Percentiles rank a stretch among this genome's conserved stretches.
Evolutionary conservation across 78 protist species (phyloP).

Genomic region (Tieghemostelium lacteum): DNA sequence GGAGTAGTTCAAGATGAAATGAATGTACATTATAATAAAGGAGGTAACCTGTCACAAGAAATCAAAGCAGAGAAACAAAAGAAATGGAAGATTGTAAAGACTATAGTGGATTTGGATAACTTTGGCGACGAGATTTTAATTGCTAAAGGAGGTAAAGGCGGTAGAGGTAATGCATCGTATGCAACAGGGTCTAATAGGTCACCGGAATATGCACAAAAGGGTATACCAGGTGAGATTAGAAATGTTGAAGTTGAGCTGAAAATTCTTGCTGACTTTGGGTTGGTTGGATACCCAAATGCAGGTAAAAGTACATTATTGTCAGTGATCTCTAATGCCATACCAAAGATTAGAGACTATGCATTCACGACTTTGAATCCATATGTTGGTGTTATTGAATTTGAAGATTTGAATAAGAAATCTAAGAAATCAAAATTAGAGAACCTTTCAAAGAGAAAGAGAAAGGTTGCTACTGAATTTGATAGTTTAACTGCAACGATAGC

Average conservation of each 20-base stretch:
- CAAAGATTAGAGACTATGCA: conserved; percentile 79
- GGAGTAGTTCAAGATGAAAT: conserved; percentile 14
- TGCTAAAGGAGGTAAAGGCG: conserved; percentile 67
- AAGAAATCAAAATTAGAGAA: neutral
- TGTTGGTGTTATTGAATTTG: conserved; percentile 80
- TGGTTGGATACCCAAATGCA: conserved; percentile 89
- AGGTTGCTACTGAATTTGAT: neutral
- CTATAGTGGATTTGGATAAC: conserved; percentile 7
- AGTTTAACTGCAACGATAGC: conserved; percentile 54
- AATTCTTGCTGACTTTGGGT: conserved; percentile 86
- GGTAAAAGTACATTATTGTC: conserved; percentile 86
- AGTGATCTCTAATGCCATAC: conserved; percentile 75
- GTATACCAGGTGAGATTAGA: conserved; percentile 75
- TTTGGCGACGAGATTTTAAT: conserved; percentile 35
- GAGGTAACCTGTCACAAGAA: too few species aligned
- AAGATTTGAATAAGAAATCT: neutral
- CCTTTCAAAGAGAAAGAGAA: conserved; percentile 22
- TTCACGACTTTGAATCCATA: conserved; percentile 89
- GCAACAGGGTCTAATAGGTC: conserved; percentile 72
- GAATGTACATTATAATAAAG: too few species aligned
- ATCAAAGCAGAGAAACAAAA: neutral
- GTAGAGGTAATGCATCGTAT: conserved; percentile 68
- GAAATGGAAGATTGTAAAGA: neutral
- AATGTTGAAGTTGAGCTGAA: conserved; percentile 67
- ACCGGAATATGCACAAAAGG: conserved; percentile 59